Evolutionary conservation across 495 filamentous ascomycete genomes (phyloP).

Genomic region (Penicillium crystallinum): DNA sequence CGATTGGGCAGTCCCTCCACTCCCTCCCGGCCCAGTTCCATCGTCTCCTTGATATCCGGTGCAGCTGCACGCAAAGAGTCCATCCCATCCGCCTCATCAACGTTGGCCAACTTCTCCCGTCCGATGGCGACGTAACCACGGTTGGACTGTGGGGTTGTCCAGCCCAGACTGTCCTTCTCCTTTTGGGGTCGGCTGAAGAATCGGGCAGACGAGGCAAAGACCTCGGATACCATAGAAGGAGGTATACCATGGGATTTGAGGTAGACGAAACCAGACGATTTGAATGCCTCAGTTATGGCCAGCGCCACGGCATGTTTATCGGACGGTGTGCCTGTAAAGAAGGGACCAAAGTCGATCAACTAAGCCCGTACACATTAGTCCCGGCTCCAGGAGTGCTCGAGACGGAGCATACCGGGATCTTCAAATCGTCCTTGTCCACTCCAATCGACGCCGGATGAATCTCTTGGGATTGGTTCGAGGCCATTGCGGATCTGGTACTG

Average conservation of each 20-base stretch:
- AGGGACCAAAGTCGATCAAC: conserved; percentile 82
- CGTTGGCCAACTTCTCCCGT: conserved; percentile 67
- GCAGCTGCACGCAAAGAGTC: conserved; percentile 51
- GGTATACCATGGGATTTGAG: conserved; percentile 73
- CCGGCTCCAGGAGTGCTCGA: neutral
- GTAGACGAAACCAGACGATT: conserved; percentile 85
- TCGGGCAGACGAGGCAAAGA: conserved; percentile 65
- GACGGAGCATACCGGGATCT: conserved; percentile 57
- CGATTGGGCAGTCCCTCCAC: conserved; percentile 65
- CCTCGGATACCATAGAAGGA: conserved; percentile 47
- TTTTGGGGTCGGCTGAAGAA: conserved; percentile 71
- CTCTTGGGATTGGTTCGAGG: conserved; percentile 8
- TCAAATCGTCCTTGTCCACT: conserved; percentile 60
- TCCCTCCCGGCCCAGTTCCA: conserved; percentile 77
- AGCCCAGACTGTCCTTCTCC: conserved; percentile 65
- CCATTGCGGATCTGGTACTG: conserved; percentile 1
- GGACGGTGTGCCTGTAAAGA: conserved; percentile 58
- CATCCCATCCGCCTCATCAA: conserved; percentile 54
- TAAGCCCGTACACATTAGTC: conserved; percentile 24
- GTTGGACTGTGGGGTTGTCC: conserved; percentile 69
- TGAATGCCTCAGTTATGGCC: conserved; percentile 73
- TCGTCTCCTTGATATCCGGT: conserved; percentile 77
- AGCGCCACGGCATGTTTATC: conserved; percentile 62
- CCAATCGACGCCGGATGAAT: conserved; percentile 38
- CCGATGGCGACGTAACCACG: conserved; percentile 73